phyloP scores from a whole-genome alignment of 257 asterid species.

The Penstemon davidsonii region DNA sequence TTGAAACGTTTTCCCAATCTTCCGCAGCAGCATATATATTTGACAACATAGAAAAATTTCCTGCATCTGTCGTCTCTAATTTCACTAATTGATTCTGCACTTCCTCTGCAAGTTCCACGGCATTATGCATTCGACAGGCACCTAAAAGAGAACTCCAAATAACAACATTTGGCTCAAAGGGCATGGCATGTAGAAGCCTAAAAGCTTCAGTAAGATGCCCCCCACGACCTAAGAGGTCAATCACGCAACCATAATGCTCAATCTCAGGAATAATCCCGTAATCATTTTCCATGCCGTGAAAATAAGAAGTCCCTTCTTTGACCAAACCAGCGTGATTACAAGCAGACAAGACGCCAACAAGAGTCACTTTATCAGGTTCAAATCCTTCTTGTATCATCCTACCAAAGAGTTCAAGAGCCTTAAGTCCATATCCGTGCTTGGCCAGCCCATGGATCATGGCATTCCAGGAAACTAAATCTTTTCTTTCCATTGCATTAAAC shows the following conservation, averaged over 20 bases:
- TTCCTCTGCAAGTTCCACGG: constrained; percentile 46
- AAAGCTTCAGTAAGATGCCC: constrained; percentile 73
- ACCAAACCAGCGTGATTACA: constrained; percentile 72
- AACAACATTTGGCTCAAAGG: constrained; percentile 67
- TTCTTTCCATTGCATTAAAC: constrained; percentile 46
- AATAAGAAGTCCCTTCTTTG: constrained; percentile 50
- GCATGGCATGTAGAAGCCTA: constrained; percentile 60
- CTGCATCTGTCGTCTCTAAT: constrained; percentile 47
- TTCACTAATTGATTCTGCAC: constrained; percentile 46
- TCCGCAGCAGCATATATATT: constrained; percentile 59
- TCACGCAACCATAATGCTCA: constrained; percentile 78
- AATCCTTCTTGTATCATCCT: constrained; percentile 59
- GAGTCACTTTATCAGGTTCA: constrained; percentile 66
- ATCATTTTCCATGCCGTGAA: constrained; percentile 60
- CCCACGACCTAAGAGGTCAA: constrained; percentile 81
- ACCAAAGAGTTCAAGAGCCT: constrained; percentile 61
- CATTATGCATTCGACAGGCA: constrained; percentile 72
- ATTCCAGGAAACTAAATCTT: constrained; percentile 79
- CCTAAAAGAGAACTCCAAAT: constrained; percentile 77
- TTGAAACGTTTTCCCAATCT: constrained; percentile 66
- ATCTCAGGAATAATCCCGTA: constrained; percentile 57
- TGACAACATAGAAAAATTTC: constrained; percentile 51
- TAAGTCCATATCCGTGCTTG: constrained; percentile 60
- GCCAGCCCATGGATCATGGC: constrained; percentile 80
- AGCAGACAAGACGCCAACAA: constrained; percentile 66